Conservation (phyloP, 192 early-diverging fungal genomes). For the Podochytrium sp. region DNA sequence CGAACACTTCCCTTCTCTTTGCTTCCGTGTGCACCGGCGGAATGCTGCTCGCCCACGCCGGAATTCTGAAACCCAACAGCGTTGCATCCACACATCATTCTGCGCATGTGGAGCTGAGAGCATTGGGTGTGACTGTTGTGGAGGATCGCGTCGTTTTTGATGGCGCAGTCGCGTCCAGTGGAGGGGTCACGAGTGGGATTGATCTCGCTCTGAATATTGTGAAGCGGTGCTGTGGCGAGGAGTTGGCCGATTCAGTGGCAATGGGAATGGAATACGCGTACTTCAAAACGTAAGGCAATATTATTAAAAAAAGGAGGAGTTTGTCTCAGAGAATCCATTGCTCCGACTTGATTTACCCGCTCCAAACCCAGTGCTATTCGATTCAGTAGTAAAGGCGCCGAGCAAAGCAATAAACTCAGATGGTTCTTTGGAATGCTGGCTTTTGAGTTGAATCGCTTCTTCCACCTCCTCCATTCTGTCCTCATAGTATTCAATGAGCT, state of each 20-base stretch:
- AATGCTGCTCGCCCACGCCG: conserved; percentile 7
- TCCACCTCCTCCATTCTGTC: conserved; percentile 3
- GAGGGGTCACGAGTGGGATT: conserved; percentile 12
- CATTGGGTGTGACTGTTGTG: background rate
- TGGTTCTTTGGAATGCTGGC: too few species aligned
- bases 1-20: background rate
- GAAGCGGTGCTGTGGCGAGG: background rate
- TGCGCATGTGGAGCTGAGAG: background rate
- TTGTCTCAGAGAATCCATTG: too few species aligned
- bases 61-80: background rate
- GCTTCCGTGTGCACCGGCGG: conserved; percentile 14
- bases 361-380: too few species aligned
- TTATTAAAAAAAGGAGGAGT: too few species aligned
- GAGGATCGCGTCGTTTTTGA: conserved; percentile 13
- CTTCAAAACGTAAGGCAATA: background rate
- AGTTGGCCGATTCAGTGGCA: background rate
- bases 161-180: background rate
- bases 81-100: background rate
- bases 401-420: too few species aligned
- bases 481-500: conserved; percentile 1
- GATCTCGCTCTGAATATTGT: conserved; percentile 3
- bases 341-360: too few species aligned
- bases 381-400: too few species aligned
- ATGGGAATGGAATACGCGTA: conserved; percentile 7
- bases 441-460: too few species aligned